Conservation (phyloP, 179 eudicot genomes). For the Nepenthes alata region DNA sequence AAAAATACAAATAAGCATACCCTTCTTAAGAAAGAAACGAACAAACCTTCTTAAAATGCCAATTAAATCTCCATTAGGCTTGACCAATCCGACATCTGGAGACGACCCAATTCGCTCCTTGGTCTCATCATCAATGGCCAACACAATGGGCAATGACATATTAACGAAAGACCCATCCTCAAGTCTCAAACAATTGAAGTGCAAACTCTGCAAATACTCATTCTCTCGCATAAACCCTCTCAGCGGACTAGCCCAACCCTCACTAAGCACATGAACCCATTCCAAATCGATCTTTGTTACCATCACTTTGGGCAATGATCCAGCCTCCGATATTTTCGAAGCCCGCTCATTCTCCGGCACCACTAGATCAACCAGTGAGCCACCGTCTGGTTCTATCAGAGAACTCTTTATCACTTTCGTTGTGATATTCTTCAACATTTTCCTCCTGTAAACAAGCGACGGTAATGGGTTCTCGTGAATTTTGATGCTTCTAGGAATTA, state of each 20-base stretch:
- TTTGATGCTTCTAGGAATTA: too few species aligned
- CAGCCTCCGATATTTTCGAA: slow-evolving; percentile 36
- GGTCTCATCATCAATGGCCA: slow-evolving; percentile 60
- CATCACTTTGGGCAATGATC: slow-evolving; percentile 41
- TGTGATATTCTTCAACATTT: neutral
- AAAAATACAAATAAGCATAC: too few species aligned
- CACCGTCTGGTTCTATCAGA: slow-evolving; percentile 85
- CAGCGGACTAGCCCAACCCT: slow-evolving; percentile 89
- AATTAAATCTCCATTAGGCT: slow-evolving; percentile 42
- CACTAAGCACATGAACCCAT: slow-evolving; percentile 86
- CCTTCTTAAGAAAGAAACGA: neutral
- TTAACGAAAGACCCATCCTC: slow-evolving; percentile 60
- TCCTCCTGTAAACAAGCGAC: neutral
- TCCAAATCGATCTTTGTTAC: slow-evolving; percentile 59
- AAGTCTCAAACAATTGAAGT: slow-evolving; percentile 63
- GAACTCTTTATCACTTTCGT: slow-evolving; percentile 31
- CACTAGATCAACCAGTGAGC: slow-evolving; percentile 51
- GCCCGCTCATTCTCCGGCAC: slow-evolving; percentile 37
- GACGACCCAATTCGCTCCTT: slow-evolving; percentile 44
- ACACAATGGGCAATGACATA: slow-evolving; percentile 84
- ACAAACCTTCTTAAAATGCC: slow-evolving; percentile 59
- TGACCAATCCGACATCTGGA: slow-evolving; percentile 45
- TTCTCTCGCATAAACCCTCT: slow-evolving; percentile 79
- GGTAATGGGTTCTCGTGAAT: neutral
- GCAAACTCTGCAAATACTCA: slow-evolving; percentile 81